Evolutionary conservation across 192 early-diverging fungal species (phyloP).

Genomic region (Backusella sp.): DNA sequence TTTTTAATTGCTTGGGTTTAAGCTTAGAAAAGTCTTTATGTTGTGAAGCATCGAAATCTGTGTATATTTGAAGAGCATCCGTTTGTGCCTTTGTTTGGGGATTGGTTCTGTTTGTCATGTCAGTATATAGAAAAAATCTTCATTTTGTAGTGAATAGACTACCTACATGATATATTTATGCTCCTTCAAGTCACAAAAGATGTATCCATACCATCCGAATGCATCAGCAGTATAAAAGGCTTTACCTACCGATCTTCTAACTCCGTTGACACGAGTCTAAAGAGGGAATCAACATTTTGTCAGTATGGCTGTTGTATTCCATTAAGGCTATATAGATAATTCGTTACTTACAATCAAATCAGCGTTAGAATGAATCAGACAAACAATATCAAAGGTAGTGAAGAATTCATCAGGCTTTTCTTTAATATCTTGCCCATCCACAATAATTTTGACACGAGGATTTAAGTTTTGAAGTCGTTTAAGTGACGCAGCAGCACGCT

Average conservation of each 20-base stretch:
- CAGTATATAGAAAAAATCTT: no score
- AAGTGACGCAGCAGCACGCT: constrained; percentile 48
- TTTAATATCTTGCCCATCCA: constrained; percentile 44
- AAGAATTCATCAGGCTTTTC: constrained; percentile 53
- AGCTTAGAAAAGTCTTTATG: constrained; percentile 40
- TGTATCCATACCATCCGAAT: constrained; percentile 78
- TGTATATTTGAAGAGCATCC: constrained; percentile 38
- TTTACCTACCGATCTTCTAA: constrained; percentile 59
- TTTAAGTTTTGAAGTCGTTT: constrained; percentile 70
- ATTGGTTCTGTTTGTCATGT: constrained; percentile 15
- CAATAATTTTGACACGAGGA: constrained; percentile 71
- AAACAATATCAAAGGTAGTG: constrained; percentile 68
- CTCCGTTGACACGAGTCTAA: constrained; percentile 54
- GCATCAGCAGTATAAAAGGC: constrained; percentile 66
- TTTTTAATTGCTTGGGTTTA: constrained; percentile 41
- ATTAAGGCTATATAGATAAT: no score
- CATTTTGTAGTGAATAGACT: no score
- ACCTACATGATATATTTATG: constrained; percentile 62
- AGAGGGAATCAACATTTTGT: not conserved
- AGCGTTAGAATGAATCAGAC: constrained; percentile 46
- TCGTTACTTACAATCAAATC: constrained; percentile 40
- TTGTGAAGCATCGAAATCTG: constrained; percentile 37
- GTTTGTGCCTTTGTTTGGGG: constrained; percentile 40
- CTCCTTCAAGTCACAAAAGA: constrained; percentile 77
- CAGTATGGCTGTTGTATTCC: no score